Evolutionary conservation across 306 rosid species (phyloP).

Genomic region (Macrotyloma uniflorum): DNA sequence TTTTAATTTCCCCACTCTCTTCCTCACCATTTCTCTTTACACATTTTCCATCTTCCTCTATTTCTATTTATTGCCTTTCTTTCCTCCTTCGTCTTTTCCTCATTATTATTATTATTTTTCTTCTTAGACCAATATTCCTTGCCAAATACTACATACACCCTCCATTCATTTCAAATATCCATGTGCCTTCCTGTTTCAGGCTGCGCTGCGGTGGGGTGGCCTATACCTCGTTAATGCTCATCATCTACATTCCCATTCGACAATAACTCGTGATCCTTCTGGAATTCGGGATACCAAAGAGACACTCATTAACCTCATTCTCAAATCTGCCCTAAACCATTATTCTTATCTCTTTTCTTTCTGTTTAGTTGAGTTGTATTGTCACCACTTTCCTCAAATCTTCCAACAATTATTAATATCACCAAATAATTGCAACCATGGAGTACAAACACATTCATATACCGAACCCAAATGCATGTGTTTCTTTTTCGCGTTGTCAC

Average conservation of each 20-base stretch:
- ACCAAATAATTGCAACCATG: neutral
- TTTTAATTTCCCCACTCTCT: neutral
- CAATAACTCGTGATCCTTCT: neutral
- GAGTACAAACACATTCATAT: neutral
- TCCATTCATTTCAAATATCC: neutral
- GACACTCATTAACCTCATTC: neutral
- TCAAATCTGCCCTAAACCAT: neutral
- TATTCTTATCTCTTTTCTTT: neutral
- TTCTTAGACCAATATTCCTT: conserved; percentile 36
- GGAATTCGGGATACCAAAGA: conserved; percentile 25
- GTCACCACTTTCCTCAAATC: conserved; percentile 33
- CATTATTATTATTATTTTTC: neutral
- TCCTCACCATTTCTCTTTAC: neutral
- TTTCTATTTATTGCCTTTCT: neutral
- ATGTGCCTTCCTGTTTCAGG: too few relatives aligned
- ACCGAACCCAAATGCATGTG: neutral
- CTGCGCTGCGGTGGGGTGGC: too few relatives aligned
- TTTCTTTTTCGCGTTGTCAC: neutral
- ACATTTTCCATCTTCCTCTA: neutral
- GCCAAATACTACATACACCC: neutral
- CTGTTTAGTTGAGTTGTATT: neutral
- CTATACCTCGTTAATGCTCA: neutral
- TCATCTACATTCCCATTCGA: neutral
- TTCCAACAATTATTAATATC: too few relatives aligned
- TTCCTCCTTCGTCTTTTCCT: too few relatives aligned